Percentiles rank a stretch among this genome's conserved stretches.
These are phyloP conservation scores for Corymbia maculata DNA, from an alignment of 345 rosid genomes.

Conservation along the genomic window DNA sequence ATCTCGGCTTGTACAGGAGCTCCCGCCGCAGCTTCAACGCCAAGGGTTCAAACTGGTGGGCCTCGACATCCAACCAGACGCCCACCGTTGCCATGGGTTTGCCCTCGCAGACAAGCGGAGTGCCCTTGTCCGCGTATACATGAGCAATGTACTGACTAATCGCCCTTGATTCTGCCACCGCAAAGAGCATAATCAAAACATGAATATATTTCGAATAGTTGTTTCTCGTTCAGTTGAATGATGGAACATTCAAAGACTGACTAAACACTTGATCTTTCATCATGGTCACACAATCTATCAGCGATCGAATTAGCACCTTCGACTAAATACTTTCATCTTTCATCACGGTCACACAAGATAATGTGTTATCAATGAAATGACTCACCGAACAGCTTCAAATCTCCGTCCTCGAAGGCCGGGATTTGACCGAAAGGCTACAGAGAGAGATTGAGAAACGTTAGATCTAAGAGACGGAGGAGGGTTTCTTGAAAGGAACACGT, in stretches of 20 bases:
- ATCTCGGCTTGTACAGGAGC: conserved; percentile 23
- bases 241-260: background rate
- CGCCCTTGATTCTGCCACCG: conserved; percentile 70
- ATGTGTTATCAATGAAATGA: background rate
- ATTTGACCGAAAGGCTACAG: conserved; percentile 78
- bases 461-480: background rate
- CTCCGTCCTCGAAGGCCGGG: conserved; percentile 61
- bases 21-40: conserved; percentile 53
- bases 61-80: conserved; percentile 63
- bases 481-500: conserved; percentile 13
- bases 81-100: conserved; percentile 14
- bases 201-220: background rate
- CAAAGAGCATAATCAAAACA: background rate
- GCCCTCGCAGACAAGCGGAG: conserved; percentile 27
- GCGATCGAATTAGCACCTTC: background rate
- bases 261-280: background rate
- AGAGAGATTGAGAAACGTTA: conserved; percentile 35
- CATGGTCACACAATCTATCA: background rate
- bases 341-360: background rate
- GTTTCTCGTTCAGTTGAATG: background rate
- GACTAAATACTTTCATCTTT: background rate
- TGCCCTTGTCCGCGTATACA: conserved; percentile 35
- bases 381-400: conserved; percentile 57
- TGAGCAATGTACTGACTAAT: conserved; percentile 46
- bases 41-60: conserved; percentile 48